Conservation (phyloP, 352 stramenopile species). For the Pythium coloratum region DNA sequence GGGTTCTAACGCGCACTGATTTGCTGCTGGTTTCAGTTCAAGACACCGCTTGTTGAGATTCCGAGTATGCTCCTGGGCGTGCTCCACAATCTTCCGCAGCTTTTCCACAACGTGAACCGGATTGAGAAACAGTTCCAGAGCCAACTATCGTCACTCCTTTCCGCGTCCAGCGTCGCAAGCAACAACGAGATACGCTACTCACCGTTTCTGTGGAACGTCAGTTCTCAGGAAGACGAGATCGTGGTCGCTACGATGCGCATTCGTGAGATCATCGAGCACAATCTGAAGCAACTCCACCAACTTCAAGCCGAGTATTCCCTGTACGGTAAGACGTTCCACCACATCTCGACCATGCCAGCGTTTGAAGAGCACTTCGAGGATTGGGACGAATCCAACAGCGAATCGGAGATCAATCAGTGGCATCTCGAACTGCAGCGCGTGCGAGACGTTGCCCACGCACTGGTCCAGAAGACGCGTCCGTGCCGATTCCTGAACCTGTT, state of each 20-base stretch:
- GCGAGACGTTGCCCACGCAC: conserved; percentile 23
- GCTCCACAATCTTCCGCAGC: conserved; percentile 61
- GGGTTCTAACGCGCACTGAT: neutral
- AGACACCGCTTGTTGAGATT: conserved; percentile 52
- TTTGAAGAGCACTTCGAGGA: conserved; percentile 1
- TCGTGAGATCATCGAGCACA: conserved; percentile 62
- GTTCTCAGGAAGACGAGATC: conserved; percentile 62
- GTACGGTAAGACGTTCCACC: conserved; percentile 37
- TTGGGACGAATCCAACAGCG: conserved; percentile 16
- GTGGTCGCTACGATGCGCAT: conserved; percentile 56
- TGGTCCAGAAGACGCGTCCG: conserved; percentile 29
- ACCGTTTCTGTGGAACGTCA: conserved; percentile 71
- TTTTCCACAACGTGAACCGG: conserved; percentile 66
- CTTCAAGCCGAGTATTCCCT: conserved; percentile 45
- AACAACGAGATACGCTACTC: conserved; percentile 24
- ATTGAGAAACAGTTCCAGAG: conserved; percentile 65
- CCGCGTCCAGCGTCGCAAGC: neutral
- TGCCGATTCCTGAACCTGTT: conserved; percentile 45
- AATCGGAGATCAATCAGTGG: conserved; percentile 32
- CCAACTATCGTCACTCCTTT: conserved; percentile 23
- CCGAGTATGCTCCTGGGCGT: conserved; percentile 60
- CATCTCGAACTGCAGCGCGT: conserved; percentile 32
- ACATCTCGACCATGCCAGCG: conserved; percentile 22
- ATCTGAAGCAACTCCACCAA: conserved; percentile 37
- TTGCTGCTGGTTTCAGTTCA: conserved; percentile 35